Base-by-base conservation (phyloP, 2,329 filamentous ascomycete species). In the Ascomycota sp. region DNA sequence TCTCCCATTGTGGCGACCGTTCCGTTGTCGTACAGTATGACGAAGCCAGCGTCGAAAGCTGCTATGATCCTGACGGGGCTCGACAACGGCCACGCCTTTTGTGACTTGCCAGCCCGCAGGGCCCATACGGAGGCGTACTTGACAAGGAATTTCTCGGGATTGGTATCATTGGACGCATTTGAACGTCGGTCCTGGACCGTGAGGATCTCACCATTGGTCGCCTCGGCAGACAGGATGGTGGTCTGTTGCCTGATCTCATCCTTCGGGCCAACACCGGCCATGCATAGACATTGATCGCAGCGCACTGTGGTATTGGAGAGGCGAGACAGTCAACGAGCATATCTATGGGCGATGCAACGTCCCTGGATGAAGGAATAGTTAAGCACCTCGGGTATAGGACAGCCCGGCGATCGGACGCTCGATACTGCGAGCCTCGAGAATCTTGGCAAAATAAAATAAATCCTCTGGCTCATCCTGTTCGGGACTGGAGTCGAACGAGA, bases 1-100 rank as follows among this genome's bases (percentile, higher is more conserved):
- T 78, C 72, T 7, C 73, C 73, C 47, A 62, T 57, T 0, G 63
- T 65, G 40, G 54, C 59, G 24, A 69, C 62, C 2, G 49, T 44
- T n/a, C 58, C 60, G 9, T 56, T 44, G 1, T 54, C 36, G 2
- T 58, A 49, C 6, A 68, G 49, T 10, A 61, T 54, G 5, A 56
- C 52, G 42, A 68, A 67, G 1, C 65, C 65, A 0, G 58, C 51
- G 30, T 62, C 57, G 41, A 59, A 67, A 11, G 62, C 54, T 12
- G 50, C 55, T 2, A 66, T 42, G 35, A 68, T 59, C 13, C 42
- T 43, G 13, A 62, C 45, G 2, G 30, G 32, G 24, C 39, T 38
- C 7, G 39, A 26, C 13, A 42, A 47, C 7, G 38, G 34, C 47
- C 49, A 53, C 7, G 35, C 39, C 12, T 34, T 29, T 6, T 37